Percentiles rank a stretch among this genome's conserved stretches.
Conservation (phyloP, 495 filamentous ascomycete species). For the Podospora fimiseda region DNA sequence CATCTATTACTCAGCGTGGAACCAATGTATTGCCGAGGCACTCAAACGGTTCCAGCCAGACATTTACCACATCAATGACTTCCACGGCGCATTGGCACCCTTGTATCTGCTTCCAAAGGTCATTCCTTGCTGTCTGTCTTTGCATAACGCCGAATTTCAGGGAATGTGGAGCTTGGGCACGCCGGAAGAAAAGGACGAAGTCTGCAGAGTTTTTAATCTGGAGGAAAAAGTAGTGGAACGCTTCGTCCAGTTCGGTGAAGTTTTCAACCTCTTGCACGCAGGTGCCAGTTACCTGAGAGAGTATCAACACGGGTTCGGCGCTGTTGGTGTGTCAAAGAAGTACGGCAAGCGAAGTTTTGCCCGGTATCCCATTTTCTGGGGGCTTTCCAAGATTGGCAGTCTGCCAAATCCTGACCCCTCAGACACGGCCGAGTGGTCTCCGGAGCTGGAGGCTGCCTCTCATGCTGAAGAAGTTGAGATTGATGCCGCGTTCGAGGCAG, state of each 20-base stretch:
- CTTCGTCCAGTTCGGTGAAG: constrained; percentile 61
- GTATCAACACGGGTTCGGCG: constrained; percentile 67
- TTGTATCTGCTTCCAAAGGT: constrained; percentile 58
- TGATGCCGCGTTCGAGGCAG: constrained; percentile 50
- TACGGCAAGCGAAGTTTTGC: constrained; percentile 69
- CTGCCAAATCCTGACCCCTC: constrained; percentile 69
- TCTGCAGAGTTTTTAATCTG: constrained; percentile 63
- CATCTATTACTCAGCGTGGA: constrained; percentile 70
- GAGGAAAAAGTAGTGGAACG: constrained; percentile 38
- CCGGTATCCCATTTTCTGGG: constrained; percentile 73
- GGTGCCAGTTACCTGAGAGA: constrained; percentile 65
- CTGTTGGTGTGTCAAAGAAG: constrained; percentile 67
- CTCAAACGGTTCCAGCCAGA: constrained; percentile 55
- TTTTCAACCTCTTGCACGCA: constrained; percentile 67
- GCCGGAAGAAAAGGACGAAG: constrained; percentile 55
- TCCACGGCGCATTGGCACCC: constrained; percentile 65
- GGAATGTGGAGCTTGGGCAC: constrained; percentile 63
- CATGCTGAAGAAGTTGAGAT: constrained; percentile 46
- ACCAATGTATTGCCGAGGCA: constrained; percentile 59
- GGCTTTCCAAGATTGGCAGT: constrained; percentile 60
- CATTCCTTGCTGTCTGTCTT: constrained; percentile 49
- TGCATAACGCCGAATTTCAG: constrained; percentile 60
- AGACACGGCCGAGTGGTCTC: constrained; percentile 62
- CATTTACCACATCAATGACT: constrained; percentile 75
- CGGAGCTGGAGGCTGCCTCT: constrained; percentile 21